phyloP scores from a whole-genome alignment of 495 filamentous ascomycete species.

The Trichoderma erinaceum region DNA sequence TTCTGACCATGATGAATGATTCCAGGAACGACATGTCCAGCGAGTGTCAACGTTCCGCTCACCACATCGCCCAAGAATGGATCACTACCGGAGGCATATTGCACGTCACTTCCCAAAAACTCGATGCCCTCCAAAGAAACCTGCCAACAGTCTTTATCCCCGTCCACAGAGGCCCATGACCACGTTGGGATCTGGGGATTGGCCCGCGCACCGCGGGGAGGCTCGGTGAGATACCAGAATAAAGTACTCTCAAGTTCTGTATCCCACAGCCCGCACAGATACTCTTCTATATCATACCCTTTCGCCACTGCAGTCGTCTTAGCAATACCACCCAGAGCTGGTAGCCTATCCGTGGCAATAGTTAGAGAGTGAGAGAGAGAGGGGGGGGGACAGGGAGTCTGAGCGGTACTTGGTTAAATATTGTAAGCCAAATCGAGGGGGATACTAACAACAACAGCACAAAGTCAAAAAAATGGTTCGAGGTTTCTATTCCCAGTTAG shows the following conservation, averaged over 20 bases:
- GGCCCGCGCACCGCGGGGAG: too few species aligned
- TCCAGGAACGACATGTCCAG: neutral
- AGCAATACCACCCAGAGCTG: slow-evolving; percentile 26
- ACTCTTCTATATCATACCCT: neutral
- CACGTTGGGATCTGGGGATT: neutral
- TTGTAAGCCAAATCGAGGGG: too few species aligned
- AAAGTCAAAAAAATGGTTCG: too few species aligned
- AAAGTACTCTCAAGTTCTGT: neutral
- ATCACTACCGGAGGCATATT: neutral
- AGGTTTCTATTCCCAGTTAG: too few species aligned
- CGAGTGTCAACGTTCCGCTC: neutral
- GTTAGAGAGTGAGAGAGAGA: neutral
- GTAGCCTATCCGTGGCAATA: slow-evolving; percentile 20
- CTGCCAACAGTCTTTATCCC: neutral
- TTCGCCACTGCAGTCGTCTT: neutral
- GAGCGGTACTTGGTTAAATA: too few species aligned
- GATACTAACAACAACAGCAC: too few species aligned
- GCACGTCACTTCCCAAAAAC: neutral
- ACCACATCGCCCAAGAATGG: slow-evolving; percentile 6
- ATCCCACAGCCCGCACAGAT: slow-evolving; percentile 10
- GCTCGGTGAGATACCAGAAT: neutral
- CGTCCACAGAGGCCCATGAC: slow-evolving; percentile 12
- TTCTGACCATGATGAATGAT: neutral
- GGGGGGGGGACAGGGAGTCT: too few species aligned
- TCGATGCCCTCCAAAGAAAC: neutral